Evolutionary conservation across 2,329 filamentous ascomycete genomes (phyloP), one percentile per base, ranked within the genome.

Genomic region (Scortechinia acanthostroma): DNA sequence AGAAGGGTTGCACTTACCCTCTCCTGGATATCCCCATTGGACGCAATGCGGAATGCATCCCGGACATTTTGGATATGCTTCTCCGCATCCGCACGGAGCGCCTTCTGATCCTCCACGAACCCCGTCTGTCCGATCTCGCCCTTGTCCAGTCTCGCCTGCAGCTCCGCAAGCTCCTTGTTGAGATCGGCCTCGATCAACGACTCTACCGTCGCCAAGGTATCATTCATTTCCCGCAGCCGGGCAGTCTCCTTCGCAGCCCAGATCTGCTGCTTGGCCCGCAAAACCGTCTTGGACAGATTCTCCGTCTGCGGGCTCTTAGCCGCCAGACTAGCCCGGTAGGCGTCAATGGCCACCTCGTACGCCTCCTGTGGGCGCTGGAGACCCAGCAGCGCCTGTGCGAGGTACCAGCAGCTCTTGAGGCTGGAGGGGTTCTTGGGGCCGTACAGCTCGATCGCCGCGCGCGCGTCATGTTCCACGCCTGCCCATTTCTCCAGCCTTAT

Each of bases 321-420:
- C 13, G 62, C 61, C 4, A 76, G 58, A 55, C 73, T 77, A n/a
- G 68, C 59, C n/a, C 75, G 63, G 59, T 84, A 84, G 2, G 79
- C 80, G 25, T 68, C 73, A 28, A 77, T 63, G 2, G 78, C 78
- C 17, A 75, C 73, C 3, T 72, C 69, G 33, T 80, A 68, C 1
- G 80, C 80, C 61, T 83, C 78, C 48, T 80, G 73, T 1, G 79
- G 77, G 43, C 78, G 77, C 43, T 80, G 70, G 4, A 82, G 66
- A 0, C 66, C 69, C 13, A 83, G 60, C 46, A 83, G 71, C 2
- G 79, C 77, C 58, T 82, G 76, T 2, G 78, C 74, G 22, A 83
- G 64, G 53, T 79, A 79, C 52, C 73, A 79, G 50, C 68, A 75
- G 23, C 74, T 76, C 59, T 84, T 84, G 57, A 79, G 70, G 15